Percentiles rank a stretch among this genome's conserved stretches.
These are phyloP conservation scores for Odontarrhena argentea DNA, from an alignment of 345 rosid species.

Conservation along the genomic window DNA sequence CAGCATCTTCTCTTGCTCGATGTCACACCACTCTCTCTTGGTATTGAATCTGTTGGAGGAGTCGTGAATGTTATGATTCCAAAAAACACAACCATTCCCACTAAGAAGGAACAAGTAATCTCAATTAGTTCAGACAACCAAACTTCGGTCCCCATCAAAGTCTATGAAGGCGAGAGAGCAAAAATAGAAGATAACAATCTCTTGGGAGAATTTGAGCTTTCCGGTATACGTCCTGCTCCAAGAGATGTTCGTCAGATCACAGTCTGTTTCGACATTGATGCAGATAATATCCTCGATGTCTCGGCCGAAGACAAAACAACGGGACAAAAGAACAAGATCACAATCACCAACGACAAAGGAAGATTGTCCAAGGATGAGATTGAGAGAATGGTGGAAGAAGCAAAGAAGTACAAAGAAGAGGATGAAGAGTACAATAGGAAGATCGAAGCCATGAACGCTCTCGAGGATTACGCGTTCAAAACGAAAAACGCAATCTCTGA, in stretches of 20 bases:
- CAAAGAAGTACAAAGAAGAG: constrained; percentile 74
- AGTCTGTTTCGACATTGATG: constrained; percentile 76
- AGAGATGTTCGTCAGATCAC: constrained; percentile 80
- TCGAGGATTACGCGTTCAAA: constrained; percentile 66
- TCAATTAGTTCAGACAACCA: constrained; percentile 71
- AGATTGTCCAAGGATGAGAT: too few species aligned
- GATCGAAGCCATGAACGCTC: constrained; percentile 61
- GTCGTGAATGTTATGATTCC: constrained; percentile 73
- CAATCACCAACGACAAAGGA: too few species aligned
- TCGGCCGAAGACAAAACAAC: constrained; percentile 80
- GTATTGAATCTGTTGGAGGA: constrained; percentile 74
- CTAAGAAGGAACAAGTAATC: constrained; percentile 74
- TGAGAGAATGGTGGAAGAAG: constrained; percentile 36
- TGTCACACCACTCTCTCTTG: constrained; percentile 68
- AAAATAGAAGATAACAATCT: constrained; percentile 75
- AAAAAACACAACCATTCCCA: constrained; percentile 71
- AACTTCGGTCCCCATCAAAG: constrained; percentile 73
- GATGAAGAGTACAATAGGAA: constrained; percentile 78
- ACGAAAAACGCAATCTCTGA: constrained; percentile 71
- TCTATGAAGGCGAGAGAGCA: constrained; percentile 73
- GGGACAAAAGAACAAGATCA: constrained; percentile 60
- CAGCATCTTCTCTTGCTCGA: constrained; percentile 68
- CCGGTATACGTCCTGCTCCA: constrained; percentile 82
- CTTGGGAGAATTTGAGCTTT: constrained; percentile 72
- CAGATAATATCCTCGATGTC: constrained; percentile 73